Conservation (phyloP, 2,329 filamentous ascomycete genomes). For the Penicillium palitans region DNA sequence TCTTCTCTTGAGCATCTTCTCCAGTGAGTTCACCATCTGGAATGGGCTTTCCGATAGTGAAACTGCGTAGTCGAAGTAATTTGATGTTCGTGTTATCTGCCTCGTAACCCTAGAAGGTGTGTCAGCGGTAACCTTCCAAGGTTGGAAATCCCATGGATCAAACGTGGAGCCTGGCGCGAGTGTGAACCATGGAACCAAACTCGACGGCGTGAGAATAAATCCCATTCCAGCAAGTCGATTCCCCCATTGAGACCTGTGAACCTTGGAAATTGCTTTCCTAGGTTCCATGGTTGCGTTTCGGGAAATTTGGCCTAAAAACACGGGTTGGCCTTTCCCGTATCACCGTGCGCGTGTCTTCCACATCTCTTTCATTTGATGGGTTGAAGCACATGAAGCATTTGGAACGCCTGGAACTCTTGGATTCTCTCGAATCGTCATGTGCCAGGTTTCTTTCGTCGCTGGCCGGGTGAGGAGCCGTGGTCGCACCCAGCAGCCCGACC, state of each 20-base stretch:
- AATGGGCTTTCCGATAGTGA: constrained; percentile 69
- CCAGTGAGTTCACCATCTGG: constrained; percentile 64
- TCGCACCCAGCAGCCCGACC: background rate
- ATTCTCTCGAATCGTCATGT: background rate
- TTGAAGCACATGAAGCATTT: background rate
- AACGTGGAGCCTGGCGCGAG: constrained; percentile 23
- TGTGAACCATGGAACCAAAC: constrained; percentile 43
- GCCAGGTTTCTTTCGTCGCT: background rate
- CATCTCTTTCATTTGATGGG: constrained; percentile 14
- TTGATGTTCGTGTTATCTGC: constrained; percentile 76
- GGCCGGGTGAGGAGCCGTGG: background rate
- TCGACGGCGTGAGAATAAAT: constrained; percentile 29
- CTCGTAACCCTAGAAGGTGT: constrained; percentile 63
- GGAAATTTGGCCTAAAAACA: constrained; percentile 14
- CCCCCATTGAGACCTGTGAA: background rate
- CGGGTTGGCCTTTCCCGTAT: constrained; percentile 25
- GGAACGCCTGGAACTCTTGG: background rate
- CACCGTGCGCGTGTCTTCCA: constrained; percentile 28
- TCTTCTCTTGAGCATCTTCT: constrained; percentile 62
- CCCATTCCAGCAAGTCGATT: background rate
- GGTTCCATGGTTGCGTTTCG: background rate
- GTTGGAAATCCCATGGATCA: background rate
- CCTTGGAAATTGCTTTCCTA: background rate
- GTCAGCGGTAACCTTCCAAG: background rate
- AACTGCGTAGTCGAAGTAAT: constrained; percentile 77